phyloP scores from a whole-genome alignment of 2,329 filamentous ascomycete species.

The Fonsecaea monophora region DNA sequence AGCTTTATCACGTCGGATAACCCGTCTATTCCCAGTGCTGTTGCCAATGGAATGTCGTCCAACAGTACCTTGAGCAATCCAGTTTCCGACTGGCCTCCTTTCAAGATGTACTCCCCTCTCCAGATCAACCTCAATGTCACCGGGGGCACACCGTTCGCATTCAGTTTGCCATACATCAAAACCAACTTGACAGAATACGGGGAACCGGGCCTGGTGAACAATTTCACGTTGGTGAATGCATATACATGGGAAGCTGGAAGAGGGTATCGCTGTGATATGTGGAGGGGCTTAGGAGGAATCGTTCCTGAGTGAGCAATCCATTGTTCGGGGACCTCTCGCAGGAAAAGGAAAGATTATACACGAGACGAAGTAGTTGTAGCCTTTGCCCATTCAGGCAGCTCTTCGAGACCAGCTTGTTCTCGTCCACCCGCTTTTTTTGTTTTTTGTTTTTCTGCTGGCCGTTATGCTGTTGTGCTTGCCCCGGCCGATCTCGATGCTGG shows the following conservation, averaged over 20 bases:
- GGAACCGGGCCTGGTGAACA: constrained; percentile 47
- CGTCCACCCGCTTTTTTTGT: not conserved
- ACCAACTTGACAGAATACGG: constrained; percentile 42
- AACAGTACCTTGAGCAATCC: constrained; percentile 39
- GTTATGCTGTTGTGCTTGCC: not conserved
- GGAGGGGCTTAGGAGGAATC: constrained; percentile 44
- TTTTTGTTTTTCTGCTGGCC: not conserved
- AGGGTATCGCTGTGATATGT: constrained; percentile 56
- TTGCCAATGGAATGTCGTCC: constrained; percentile 42
- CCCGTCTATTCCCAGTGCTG: constrained; percentile 48
- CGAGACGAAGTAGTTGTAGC: not conserved
- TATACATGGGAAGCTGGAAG: constrained; percentile 58
- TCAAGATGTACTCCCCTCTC: constrained; percentile 43
- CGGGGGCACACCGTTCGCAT: constrained; percentile 45
- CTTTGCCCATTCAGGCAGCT: not conserved
- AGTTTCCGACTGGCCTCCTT: constrained; percentile 47
- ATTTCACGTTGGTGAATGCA: constrained; percentile 52
- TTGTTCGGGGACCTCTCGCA: not conserved
- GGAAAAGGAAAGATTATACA: not conserved
- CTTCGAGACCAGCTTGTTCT: not conserved
- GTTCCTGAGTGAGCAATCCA: constrained; percentile 30
- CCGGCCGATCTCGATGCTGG: not conserved
- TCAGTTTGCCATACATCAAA: constrained; percentile 35
- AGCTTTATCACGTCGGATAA: constrained; percentile 55
- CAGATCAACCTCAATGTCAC: constrained; percentile 58